phyloP scores from a whole-genome alignment of 805 yeast species.

The Wickerhamiella occidentalis region DNA sequence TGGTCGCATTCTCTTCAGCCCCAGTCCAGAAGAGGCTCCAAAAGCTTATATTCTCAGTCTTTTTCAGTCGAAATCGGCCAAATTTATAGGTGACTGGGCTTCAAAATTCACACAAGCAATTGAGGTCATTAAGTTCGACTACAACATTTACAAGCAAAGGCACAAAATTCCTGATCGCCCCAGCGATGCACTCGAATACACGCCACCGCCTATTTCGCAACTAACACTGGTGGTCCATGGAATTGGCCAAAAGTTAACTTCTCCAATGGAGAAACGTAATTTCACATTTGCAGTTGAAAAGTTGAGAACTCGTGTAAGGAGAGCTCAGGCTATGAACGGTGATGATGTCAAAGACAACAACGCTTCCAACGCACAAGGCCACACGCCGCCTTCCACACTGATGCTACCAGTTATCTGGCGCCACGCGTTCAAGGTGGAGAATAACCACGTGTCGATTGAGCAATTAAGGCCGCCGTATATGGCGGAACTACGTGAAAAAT shows the following conservation, averaged over 20 bases:
- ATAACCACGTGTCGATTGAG: slow-evolving; percentile 41
- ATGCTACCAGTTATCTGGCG: slow-evolving; percentile 84
- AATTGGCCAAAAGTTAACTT: slow-evolving; percentile 80
- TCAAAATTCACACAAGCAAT: slow-evolving; percentile 19
- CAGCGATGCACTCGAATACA: slow-evolving; percentile 21
- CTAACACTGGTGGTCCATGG: slow-evolving; percentile 84
- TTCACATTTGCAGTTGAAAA: slow-evolving; percentile 58
- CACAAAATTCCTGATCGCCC: slow-evolving; percentile 22
- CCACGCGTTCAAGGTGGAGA: slow-evolving; percentile 36
- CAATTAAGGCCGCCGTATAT: slow-evolving; percentile 72
- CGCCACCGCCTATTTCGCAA: slow-evolving; percentile 37
- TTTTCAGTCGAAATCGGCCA: slow-evolving; percentile 9
- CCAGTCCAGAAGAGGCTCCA: not conserved
- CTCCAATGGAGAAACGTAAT: slow-evolving; percentile 65
- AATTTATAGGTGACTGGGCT: slow-evolving; percentile 17
- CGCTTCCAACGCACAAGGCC: not conserved
- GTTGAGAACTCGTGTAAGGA: slow-evolving; percentile 27
- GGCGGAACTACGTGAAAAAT: slow-evolving; percentile 56
- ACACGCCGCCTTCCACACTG: not conserved
- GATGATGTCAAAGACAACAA: not conserved
- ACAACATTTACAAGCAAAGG: slow-evolving; percentile 20
- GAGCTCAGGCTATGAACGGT: not conserved
- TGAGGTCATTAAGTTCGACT: slow-evolving; percentile 26
- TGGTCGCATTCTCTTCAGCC: slow-evolving; percentile 6
- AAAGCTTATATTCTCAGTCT: slow-evolving; percentile 6